Evolutionary conservation across 768 basidiomycete species (phyloP), one percentile per base, ranked within the genome.

Genomic region (Suillus discolor): DNA sequence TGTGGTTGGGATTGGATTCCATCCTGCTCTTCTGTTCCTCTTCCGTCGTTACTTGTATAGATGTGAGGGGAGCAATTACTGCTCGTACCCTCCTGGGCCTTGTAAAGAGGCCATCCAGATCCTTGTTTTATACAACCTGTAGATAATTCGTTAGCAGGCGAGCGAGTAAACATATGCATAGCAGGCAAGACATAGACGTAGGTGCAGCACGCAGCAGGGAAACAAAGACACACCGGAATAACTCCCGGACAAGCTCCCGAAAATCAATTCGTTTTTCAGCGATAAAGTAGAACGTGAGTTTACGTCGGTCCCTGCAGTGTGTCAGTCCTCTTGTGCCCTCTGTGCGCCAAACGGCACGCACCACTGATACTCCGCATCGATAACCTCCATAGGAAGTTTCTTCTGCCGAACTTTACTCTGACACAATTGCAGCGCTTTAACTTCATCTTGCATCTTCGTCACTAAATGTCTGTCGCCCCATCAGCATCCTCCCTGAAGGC

Each of bases 301-400:
- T 99, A 76, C 96, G 93, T 65, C 97, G 92, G 78, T 99, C 97
- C 94, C 94, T 96, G 71, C 25, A 60, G 16, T 1, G 31, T 61
- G 15, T 68, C 42, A 61, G 39, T 13, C 47, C 23, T 23, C 49
- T 23, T 7, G 49, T 15, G 23, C 16, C 25, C 13, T 51, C 23
- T 8, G 1, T 20, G n/a, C 15, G 3, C 15, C 23, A 13, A 18
- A 64, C 54, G 1, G 16, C 44, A 80, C 91, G 36, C 64, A 96
- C 96, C 96, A 99, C 75, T 99, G 97, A 80, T 96, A 99, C 79
- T 99, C 97, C 39, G 96, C 97, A 77, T 98, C 97, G 59, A 97
- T 89, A 65, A 99, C 96, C 78, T 98, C 94, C 97, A 99, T 99
- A 20, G 96, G 96, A 73, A 98, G 80, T 75, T 95, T 95, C 81